Conservation (phyloP, 306 rosid genomes). For the Nissolia schottii region DNA sequence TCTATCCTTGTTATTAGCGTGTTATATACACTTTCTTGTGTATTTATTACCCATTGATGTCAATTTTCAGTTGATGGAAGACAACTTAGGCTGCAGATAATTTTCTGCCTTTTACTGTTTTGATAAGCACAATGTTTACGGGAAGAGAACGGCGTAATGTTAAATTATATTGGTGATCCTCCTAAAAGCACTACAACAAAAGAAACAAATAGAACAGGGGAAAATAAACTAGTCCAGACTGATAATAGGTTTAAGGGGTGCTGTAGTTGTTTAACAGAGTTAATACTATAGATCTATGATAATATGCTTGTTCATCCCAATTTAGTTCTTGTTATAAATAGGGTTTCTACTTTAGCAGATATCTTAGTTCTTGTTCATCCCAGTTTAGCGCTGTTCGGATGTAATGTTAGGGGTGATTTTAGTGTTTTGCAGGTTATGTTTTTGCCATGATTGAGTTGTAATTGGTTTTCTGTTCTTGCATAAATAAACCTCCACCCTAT, state of each 20-base stretch:
- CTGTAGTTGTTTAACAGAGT: background rate
- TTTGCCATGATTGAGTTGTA: background rate
- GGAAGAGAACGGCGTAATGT: background rate
- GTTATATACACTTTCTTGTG: background rate
- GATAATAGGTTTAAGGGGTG: no score
- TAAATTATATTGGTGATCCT: background rate
- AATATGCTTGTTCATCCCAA: background rate
- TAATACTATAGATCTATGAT: background rate
- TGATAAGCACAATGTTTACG: background rate
- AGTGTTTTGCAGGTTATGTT: background rate
- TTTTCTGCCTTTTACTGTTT: background rate
- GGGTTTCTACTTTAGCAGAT: background rate
- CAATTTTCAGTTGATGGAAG: background rate
- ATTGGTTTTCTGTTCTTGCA: background rate
- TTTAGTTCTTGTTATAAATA: background rate
- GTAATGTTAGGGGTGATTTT: background rate
- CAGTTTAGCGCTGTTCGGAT: background rate
- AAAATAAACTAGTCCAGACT: no score
- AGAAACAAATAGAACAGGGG: no score
- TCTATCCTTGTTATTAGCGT: conserved; percentile 21
- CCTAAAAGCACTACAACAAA: no score
- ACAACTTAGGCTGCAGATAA: background rate
- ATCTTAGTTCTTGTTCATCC: background rate
- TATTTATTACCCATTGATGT: background rate
- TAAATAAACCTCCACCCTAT: background rate